phyloP scores from a whole-genome alignment of 2,329 filamentous ascomycete species.

The Sporothrix sp. region DNA sequence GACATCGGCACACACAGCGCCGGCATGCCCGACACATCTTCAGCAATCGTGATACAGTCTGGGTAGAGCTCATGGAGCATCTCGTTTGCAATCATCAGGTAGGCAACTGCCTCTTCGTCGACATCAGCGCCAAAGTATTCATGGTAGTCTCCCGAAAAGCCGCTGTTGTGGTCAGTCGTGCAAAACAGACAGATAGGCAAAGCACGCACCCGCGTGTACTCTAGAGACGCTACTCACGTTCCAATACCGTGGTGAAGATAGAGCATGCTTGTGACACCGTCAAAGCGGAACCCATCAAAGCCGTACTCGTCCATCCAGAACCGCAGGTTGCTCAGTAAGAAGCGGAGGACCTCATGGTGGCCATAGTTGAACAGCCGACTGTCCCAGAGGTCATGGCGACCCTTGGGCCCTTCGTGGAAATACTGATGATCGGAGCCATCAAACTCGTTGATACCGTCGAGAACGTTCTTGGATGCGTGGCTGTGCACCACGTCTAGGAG shows the following conservation, averaged over 20 bases:
- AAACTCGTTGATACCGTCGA: slow-evolving; percentile 92
- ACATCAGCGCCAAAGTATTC: slow-evolving; percentile 89
- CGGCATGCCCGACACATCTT: slow-evolving; percentile 98
- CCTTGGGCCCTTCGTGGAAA: slow-evolving; percentile 80
- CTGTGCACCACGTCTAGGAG: slow-evolving; percentile 95
- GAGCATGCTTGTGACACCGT: slow-evolving; percentile 97
- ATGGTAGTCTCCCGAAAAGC: slow-evolving; percentile 95
- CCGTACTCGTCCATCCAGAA: slow-evolving; percentile 99
- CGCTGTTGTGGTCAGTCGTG: slow-evolving; percentile 31
- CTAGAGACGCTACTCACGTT: slow-evolving; percentile 52
- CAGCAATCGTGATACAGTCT: slow-evolving; percentile 79
- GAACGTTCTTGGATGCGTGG: slow-evolving; percentile 93
- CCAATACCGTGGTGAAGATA: slow-evolving; percentile 94
- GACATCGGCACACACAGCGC: slow-evolving; percentile 81
- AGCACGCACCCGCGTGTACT: background rate
- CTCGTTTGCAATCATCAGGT: slow-evolving; percentile 94
- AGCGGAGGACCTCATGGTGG: slow-evolving; percentile 87
- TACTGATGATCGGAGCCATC: slow-evolving; percentile 93
- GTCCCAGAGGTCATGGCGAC: slow-evolving; percentile 89
- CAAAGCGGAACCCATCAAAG: slow-evolving; percentile 96
- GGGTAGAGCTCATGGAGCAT: slow-evolving; percentile 89
- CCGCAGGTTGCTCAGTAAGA: slow-evolving; percentile 85
- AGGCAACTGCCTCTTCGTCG: slow-evolving; percentile 88
- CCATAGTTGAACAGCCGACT: slow-evolving; percentile 97
- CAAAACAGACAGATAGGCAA: background rate